A percentile compares a stretch with the other conserved stretches of the same genome.
phyloP scores from a whole-genome alignment of 208 protist genomes.

The Leishmania tarentolae region DNA sequence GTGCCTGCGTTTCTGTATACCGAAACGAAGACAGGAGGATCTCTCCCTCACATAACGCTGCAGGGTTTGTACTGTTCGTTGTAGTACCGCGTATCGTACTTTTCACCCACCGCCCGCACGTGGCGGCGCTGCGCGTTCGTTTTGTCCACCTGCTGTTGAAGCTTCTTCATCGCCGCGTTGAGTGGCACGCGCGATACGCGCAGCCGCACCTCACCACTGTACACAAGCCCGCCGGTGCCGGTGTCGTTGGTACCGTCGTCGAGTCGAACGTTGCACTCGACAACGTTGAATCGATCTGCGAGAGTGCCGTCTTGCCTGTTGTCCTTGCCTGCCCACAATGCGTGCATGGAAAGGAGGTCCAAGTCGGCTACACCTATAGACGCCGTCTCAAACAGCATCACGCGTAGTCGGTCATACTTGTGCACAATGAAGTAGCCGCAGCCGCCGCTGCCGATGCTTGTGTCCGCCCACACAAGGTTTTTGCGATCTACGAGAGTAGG shows the following conservation, averaged over 20 bases:
- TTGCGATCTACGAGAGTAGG: slow-evolving; percentile 54
- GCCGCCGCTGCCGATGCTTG: neutral
- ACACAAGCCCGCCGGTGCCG: neutral
- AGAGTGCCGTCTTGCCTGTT: slow-evolving; percentile 9
- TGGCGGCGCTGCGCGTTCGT: slow-evolving; percentile 31
- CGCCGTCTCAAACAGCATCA: slow-evolving; percentile 71
- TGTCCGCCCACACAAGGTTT: slow-evolving; percentile 48
- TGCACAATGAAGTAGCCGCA: slow-evolving; percentile 62
- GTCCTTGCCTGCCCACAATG: slow-evolving; percentile 39
- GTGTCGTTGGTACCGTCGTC: slow-evolving; percentile 17
- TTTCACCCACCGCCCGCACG: slow-evolving; percentile 3
- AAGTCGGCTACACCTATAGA: slow-evolving; percentile 67
- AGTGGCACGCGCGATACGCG: slow-evolving; percentile 50
- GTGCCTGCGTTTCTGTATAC: neutral
- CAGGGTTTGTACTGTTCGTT: slow-evolving; percentile 33
- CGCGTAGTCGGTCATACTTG: slow-evolving; percentile 70
- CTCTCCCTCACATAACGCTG: slow-evolving; percentile 31
- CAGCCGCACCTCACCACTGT: slow-evolving; percentile 47
- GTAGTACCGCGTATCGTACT: slow-evolving; percentile 22
- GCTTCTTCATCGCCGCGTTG: slow-evolving; percentile 29
- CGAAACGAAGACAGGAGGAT: neutral
- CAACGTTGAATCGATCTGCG: slow-evolving; percentile 31
- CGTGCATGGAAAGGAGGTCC: slow-evolving; percentile 52
- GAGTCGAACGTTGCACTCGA: slow-evolving; percentile 37
- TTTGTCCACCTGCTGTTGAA: slow-evolving; percentile 28